Conservation (phyloP, 192 early-diverging fungal species). For the Borealophlyctis nickersoniae region DNA sequence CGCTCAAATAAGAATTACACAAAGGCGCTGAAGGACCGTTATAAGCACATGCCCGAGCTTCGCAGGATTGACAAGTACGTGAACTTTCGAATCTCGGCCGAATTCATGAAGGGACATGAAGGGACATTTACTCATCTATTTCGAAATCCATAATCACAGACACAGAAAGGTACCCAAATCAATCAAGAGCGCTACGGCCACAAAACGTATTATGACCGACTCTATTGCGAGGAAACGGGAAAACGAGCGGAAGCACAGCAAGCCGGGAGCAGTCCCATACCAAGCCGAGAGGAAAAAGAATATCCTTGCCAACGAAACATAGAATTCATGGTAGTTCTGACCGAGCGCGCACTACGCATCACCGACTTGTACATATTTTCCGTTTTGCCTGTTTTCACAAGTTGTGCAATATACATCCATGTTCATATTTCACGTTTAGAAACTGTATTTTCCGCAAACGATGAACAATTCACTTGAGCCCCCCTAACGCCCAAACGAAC, state of each 20-base stretch:
- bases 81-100: neutral
- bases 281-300: conserved; percentile 52
- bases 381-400: neutral
- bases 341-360: neutral
- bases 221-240: conserved; percentile 85
- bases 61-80: conserved; percentile 65
- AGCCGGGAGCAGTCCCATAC: conserved; percentile 48
- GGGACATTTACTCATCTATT: neutral
- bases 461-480: too few species aligned
- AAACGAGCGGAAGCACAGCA: conserved; percentile 83
- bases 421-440: neutral
- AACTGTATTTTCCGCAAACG: neutral
- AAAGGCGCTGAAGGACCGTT: conserved; percentile 89
- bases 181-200: conserved; percentile 76
- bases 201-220: conserved; percentile 77
- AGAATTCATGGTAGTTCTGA: neutral
- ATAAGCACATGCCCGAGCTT: conserved; percentile 87
- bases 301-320: conserved; percentile 45
- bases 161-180: conserved; percentile 83
- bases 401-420: neutral
- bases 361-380: neutral
- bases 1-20: conserved; percentile 74
- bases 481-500: too few species aligned
- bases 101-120: neutral
- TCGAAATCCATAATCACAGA: conserved; percentile 33